Base-by-base conservation (phyloP, 73 alveolate genomes). In the Symbiodinium pilosum region DNA sequence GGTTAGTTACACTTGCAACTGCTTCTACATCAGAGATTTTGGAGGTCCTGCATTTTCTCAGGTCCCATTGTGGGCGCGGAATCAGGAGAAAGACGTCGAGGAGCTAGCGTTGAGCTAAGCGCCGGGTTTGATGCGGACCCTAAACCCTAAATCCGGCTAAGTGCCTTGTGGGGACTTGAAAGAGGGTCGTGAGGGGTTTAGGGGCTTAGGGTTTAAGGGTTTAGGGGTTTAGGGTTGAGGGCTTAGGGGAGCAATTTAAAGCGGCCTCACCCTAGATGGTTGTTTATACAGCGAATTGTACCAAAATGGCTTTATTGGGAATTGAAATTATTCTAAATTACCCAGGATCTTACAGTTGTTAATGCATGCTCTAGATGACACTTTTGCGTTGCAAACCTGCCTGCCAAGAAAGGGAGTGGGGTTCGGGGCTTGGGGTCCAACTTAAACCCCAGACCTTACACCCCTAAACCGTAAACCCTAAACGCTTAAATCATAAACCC, bases 51-150 rank as follows among this genome's bases (percentile, higher is more conserved):
- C n/a, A n/a, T n/a, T n/a, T n/a, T 26, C 73, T 16, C 43, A 91
- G 97, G 88, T 91, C 18, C 97, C 97, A 28, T 43, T 71, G 56
- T 91, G 97, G 97, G 97, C 41, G 9, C 77, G 88, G 26, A 91
- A 68, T 56, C 39, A 91, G 41, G 97, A 69, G 97, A 91, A 91
- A 36, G 97, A 91, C 97, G 81, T 91, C 39, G 89, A 91, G 9
- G 97, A 91, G 43, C 51, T 91, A 4, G 97, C 52, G n/a, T n/a
- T n/a, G n/a, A n/a, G n/a, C n/a, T n/a, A n/a, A n/a, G n/a, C n/a
- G n/a, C n/a, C n/a, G n/a, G n/a, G n/a, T n/a, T n/a, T n/a, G n/a
- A n/a, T n/a, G n/a, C n/a, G 26, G 26, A 54, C 32, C 71, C 71
- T 12, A 54, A 54, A 5, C 71, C 71, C 30, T 12, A 14, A 54